phyloP scores from a whole-genome alignment of 2,329 filamentous ascomycete species.

The Lojkania enalia region DNA sequence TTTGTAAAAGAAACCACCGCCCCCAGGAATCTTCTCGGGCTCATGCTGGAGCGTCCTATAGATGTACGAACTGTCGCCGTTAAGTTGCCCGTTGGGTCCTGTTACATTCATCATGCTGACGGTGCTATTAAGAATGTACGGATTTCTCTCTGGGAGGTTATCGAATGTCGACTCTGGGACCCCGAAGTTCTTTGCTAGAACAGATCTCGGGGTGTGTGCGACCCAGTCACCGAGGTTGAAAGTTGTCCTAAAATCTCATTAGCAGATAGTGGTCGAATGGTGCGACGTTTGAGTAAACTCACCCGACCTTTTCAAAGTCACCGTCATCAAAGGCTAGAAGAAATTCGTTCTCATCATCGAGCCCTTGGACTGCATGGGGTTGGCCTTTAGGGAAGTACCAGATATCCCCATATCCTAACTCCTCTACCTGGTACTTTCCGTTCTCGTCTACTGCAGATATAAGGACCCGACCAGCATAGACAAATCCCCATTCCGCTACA shows the following conservation, averaged over 20 bases:
- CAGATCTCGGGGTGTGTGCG: slow-evolving; percentile 63
- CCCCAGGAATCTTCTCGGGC: slow-evolving; percentile 61
- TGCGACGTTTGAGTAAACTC: slow-evolving; percentile 21
- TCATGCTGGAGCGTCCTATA: slow-evolving; percentile 62
- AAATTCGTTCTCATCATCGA: slow-evolving; percentile 69
- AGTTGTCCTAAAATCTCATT: slow-evolving; percentile 55
- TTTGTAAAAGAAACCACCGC: slow-evolving; percentile 64
- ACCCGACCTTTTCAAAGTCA: slow-evolving; percentile 66
- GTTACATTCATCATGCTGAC: slow-evolving; percentile 53
- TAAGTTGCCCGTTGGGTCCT: slow-evolving; percentile 54
- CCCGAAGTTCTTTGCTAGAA: slow-evolving; percentile 71
- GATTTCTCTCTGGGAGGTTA: slow-evolving; percentile 59
- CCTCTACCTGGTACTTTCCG: slow-evolving; percentile 59
- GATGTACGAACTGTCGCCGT: slow-evolving; percentile 64
- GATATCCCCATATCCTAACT: slow-evolving; percentile 64
- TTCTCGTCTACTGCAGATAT: slow-evolving; percentile 66
- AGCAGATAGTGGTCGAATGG: not conserved
- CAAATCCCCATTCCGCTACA: slow-evolving; percentile 68
- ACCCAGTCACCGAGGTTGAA: slow-evolving; percentile 75
- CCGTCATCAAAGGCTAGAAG: slow-evolving; percentile 68
- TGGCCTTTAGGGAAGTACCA: slow-evolving; percentile 71
- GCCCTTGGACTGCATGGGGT: slow-evolving; percentile 65
- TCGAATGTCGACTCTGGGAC: slow-evolving; percentile 63
- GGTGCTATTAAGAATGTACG: slow-evolving; percentile 65
- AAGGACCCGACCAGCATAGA: slow-evolving; percentile 61